Evolutionary conservation across 139 green algal species (phyloP).

Genomic region (Picochlorum sp.): DNA sequence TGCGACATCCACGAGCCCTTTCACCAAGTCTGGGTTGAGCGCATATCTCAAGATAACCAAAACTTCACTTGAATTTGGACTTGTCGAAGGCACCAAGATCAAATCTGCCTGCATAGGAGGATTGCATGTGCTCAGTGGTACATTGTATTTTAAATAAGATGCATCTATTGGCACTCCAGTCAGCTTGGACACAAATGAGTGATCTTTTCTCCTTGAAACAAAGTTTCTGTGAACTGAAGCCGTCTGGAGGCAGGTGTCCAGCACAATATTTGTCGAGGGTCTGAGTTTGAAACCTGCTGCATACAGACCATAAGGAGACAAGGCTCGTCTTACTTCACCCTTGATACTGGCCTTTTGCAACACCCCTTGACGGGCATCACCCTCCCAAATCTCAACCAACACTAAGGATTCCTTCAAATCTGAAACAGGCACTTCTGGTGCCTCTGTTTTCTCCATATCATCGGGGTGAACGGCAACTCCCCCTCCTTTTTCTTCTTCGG

Average conservation of each 20-base stretch:
- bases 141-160: constrained; percentile 20
- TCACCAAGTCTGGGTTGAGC: constrained; percentile 1
- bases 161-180: constrained; percentile 9
- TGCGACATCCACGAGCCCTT: constrained; percentile 9
- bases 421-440: not conserved
- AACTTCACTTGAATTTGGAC: not conserved
- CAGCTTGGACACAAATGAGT: constrained; percentile 6
- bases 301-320: constrained; percentile 18
- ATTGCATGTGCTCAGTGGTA: constrained; percentile 12
- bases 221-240: constrained; percentile 9
- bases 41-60: constrained; percentile 21
- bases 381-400: constrained; percentile 20
- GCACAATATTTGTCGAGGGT: not conserved
- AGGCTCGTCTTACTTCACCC: constrained; percentile 9
- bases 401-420: constrained; percentile 18
- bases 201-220: not conserved
- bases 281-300: constrained; percentile 10
- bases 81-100: constrained; percentile 1
- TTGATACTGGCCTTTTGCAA: constrained; percentile 5
- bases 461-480: not conserved
- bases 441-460: not conserved
- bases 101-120: constrained; percentile 14
- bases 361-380: not conserved
- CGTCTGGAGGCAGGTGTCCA: constrained; percentile 13
- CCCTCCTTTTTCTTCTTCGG: constrained; percentile 2